Evolutionary conservation across 345 rosid genomes (phyloP).

Genomic region (Draba incana): DNA sequence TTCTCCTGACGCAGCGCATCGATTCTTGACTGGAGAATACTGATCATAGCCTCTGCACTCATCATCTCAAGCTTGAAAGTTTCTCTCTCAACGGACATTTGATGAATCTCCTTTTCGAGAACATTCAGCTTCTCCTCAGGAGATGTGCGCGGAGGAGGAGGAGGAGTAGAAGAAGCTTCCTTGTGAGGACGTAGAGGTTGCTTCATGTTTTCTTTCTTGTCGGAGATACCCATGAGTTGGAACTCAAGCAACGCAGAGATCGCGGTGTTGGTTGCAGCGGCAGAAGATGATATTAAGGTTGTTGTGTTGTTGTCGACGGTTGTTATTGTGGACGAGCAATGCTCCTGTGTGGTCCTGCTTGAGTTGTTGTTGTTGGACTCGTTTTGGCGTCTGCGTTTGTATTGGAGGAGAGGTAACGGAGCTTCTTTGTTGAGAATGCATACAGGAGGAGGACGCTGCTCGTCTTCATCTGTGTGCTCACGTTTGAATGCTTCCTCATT

Average conservation of each 20-base stretch:
- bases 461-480: slow-evolving; percentile 33
- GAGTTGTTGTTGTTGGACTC: slow-evolving; percentile 67
- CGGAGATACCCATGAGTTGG: slow-evolving; percentile 52
- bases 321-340: slow-evolving; percentile 67
- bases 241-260: slow-evolving; percentile 83
- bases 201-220: slow-evolving; percentile 31
- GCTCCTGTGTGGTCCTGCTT: slow-evolving; percentile 61
- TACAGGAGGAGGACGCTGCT: slow-evolving; percentile 48
- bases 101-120: slow-evolving; percentile 66
- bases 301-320: slow-evolving; percentile 60
- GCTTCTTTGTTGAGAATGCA: slow-evolving; percentile 64
- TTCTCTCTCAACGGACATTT: slow-evolving; percentile 72
- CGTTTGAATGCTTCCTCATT: slow-evolving; percentile 30
- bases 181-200: slow-evolving; percentile 6
- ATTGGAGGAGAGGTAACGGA: slow-evolving; percentile 63
- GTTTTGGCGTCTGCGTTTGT: slow-evolving; percentile 70
- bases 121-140: slow-evolving; percentile 45
- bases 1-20: slow-evolving; percentile 70
- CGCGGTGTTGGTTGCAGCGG: slow-evolving; percentile 62
- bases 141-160: background rate
- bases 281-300: slow-evolving; percentile 40
- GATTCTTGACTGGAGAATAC: slow-evolving; percentile 69
- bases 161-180: slow-evolving; percentile 30
- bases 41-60: slow-evolving; percentile 80
- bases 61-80: slow-evolving; percentile 75